Percentiles rank a stretch among this genome's conserved stretches.
Conservation (phyloP, 495 filamentous ascomycete species). For the Podospora bellae-mahoneyi region DNA sequence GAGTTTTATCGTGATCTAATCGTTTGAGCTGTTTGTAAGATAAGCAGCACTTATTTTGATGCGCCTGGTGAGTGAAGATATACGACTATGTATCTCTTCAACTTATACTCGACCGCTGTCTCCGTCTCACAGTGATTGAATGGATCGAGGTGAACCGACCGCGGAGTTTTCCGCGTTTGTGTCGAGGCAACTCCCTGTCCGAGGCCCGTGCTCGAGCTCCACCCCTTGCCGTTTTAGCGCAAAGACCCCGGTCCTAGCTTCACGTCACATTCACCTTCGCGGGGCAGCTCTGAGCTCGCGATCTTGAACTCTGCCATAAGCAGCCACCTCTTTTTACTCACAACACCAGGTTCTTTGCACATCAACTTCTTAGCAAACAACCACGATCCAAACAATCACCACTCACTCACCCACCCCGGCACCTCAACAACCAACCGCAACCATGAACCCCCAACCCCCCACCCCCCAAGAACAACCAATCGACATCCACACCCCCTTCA, state of each 20-base stretch:
- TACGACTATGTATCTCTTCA: not conserved
- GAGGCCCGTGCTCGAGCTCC: not conserved
- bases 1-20: not conserved
- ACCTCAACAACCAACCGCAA: not conserved
- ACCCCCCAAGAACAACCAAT: slow-evolving; percentile 8
- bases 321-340: not conserved
- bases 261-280: not conserved
- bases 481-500: slow-evolving; percentile 47
- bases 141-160: not conserved
- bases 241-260: not conserved
- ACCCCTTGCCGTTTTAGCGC: not conserved
- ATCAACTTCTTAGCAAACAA: not conserved
- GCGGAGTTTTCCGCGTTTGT: not conserved
- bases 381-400: too few relatives aligned
- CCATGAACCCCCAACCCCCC: slow-evolving; percentile 1
- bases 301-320: not conserved
- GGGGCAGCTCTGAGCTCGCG: not conserved
- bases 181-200: not conserved
- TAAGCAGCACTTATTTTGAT: not conserved
- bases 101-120: not conserved
- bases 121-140: not conserved
- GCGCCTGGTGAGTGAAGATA: not conserved
- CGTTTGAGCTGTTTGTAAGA: not conserved
- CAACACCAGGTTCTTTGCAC: not conserved
- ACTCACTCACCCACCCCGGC: not conserved